Evolutionary conservation across 805 yeast genomes (phyloP), one percentile per base, ranked within the genome.

Genomic region (Candida alai): DNA sequence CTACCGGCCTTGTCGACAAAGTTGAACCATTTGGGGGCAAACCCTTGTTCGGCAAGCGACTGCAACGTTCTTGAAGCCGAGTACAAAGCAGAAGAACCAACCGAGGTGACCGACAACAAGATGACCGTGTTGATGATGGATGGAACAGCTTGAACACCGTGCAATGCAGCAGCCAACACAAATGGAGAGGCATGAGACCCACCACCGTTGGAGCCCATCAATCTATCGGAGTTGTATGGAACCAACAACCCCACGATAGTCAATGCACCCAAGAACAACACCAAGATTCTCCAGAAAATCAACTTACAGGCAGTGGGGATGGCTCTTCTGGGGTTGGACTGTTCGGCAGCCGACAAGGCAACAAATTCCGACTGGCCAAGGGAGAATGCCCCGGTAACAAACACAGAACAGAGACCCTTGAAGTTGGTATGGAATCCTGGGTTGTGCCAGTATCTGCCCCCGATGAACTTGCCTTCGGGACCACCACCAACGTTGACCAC

Each of bases 21-120:
- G 43, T 62, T 58, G 43, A 65, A 65, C 34, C 48, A 54, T 19
- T 31, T 28, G 12, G 70, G 70, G 5, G 70, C 70, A 47, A 62
- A 56, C 8, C 65, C 65, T 41, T 65, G 70, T 37, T 61, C 68
- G 9, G 68, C 47, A 40, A 65, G 56, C 10, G 70, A 63, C 38
- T 62, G 67, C 36, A 65, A 56, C 29, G 67, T 60, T 51, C 72
- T 55, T 16, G 68, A 62, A 26, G 64, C 55, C 4, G 70, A 63
- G 47, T 65, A 65, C 37, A 65, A 58, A 11, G 70, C 59, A 10
- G 69, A 57, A 18, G 63, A 60, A 6, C 66, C 70, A 35, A 65
- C 69, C 22, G 69, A 62, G 15, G 68, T 61, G 28, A 65, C 68
- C 5, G 68, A 54, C 30, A 65, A 44, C 37, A 65, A 55, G 34